Conservation (phyloP, 768 basidiomycete species). For the Mycena alexandri region DNA sequence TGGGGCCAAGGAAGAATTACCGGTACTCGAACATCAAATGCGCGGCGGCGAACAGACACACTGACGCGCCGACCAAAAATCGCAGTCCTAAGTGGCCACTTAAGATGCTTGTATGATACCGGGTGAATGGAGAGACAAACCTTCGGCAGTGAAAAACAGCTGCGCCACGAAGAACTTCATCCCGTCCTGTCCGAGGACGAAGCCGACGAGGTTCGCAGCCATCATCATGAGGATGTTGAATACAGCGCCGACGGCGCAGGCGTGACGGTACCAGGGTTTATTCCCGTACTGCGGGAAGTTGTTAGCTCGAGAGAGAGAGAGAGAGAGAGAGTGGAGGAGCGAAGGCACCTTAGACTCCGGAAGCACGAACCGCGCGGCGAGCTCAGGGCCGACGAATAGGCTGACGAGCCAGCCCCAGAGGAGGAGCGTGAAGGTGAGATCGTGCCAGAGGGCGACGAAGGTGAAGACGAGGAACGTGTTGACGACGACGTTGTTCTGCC, state of each 20-base stretch:
- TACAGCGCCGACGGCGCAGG: slow-evolving; percentile 85
- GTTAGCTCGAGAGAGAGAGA: background rate
- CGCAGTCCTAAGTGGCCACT: slow-evolving; percentile 63
- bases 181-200: slow-evolving; percentile 91
- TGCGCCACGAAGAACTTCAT: slow-evolving; percentile 72
- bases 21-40: slow-evolving; percentile 98
- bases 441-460: slow-evolving; percentile 98
- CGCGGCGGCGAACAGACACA: slow-evolving; percentile 80
- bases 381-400: slow-evolving; percentile 90
- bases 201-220: slow-evolving; percentile 93
- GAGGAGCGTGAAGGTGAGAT: slow-evolving; percentile 86
- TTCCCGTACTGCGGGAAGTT: slow-evolving; percentile 68
- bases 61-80: slow-evolving; percentile 73
- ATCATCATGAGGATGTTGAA: slow-evolving; percentile 91
- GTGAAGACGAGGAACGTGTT: slow-evolving; percentile 89
- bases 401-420: slow-evolving; percentile 98
- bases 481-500: slow-evolving; percentile 62
- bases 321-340: slow-evolving; percentile 9
- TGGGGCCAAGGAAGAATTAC: slow-evolving; percentile 55
- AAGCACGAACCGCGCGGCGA: slow-evolving; percentile 71
- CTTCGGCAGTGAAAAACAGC: slow-evolving; percentile 75
- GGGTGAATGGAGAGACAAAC: slow-evolving; percentile 52
- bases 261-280: slow-evolving; percentile 85
- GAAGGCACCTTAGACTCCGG: slow-evolving; percentile 72
- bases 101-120: slow-evolving; percentile 11